Conservation (phyloP, 2,329 filamentous ascomycete species). For the Lasiodiplodia citricola region DNA sequence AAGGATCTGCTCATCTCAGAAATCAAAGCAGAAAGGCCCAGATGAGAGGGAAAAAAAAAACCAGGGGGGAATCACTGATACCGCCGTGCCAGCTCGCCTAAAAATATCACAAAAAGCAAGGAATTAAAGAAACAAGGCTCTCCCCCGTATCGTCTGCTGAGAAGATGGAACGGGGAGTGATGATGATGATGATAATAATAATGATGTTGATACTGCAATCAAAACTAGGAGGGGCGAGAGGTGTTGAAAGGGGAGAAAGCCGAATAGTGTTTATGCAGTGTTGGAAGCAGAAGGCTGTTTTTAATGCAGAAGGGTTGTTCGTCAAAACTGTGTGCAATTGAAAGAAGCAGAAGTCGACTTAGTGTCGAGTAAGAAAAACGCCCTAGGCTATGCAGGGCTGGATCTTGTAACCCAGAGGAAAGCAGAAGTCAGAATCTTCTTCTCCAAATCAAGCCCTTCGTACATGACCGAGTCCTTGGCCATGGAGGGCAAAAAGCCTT, state of each 20-base stretch:
- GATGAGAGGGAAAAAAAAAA: not conserved
- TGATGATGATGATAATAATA: not conserved
- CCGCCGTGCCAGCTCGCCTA: not conserved
- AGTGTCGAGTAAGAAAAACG: not conserved
- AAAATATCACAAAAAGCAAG: not conserved
- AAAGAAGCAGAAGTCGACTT: not conserved
- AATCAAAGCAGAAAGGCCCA: not conserved
- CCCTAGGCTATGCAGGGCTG: slow-evolving; percentile 16
- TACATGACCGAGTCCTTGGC: not conserved
- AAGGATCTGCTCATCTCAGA: not conserved
- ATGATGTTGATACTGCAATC: not conserved
- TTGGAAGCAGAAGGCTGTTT: not conserved
- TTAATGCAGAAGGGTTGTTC: not conserved
- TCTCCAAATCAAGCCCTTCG: not conserved
- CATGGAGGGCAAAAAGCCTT: not conserved
- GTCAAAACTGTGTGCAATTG: slow-evolving; percentile 19
- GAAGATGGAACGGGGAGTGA: not conserved
- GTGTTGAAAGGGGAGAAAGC: not conserved
- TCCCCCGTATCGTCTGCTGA: not conserved
- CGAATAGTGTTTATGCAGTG: slow-evolving; percentile 16
- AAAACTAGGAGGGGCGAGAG: not conserved
- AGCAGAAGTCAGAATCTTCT: not conserved
- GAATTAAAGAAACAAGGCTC: not conserved
- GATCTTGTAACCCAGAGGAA: slow-evolving; percentile 4
- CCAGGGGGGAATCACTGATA: slow-evolving; percentile 9